These are phyloP conservation scores for Lasiosphaeria hispida DNA, from an alignment of 495 filamentous ascomycete genomes.

Conservation along the genomic window DNA sequence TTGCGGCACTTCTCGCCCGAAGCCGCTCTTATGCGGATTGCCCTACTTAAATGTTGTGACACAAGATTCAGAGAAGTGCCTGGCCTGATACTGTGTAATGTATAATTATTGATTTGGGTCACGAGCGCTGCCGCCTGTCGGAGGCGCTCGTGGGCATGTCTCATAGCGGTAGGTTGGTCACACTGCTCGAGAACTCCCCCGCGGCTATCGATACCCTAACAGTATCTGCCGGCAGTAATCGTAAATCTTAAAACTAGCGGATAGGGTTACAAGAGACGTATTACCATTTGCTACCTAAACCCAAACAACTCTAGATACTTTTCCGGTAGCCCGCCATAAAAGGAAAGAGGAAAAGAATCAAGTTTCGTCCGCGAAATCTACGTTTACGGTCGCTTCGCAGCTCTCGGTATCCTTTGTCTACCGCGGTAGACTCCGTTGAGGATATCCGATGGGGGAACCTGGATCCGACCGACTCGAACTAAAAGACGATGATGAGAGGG, in stretches of 20 bases:
- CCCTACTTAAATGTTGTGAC: too few relatives aligned
- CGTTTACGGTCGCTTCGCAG: not conserved
- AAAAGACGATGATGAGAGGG: conserved; percentile 18
- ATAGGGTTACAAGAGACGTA: not conserved
- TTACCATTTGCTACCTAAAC: not conserved
- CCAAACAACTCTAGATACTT: not conserved
- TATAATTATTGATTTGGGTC: too few relatives aligned
- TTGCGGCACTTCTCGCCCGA: not conserved
- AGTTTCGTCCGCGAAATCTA: not conserved
- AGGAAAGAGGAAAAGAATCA: not conserved
- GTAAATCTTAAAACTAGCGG: too few relatives aligned
- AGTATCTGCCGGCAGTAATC: too few relatives aligned
- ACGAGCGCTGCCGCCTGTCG: too few relatives aligned
- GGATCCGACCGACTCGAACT: conserved; percentile 33
- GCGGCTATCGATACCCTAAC: too few relatives aligned
- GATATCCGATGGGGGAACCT: not conserved
- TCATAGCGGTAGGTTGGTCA: too few relatives aligned
- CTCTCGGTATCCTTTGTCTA: conserved; percentile 13
- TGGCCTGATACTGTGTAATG: too few relatives aligned
- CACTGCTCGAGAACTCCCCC: too few relatives aligned
- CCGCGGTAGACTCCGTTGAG: not conserved
- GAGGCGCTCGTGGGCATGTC: too few relatives aligned
- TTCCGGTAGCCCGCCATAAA: not conserved
- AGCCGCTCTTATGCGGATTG: too few relatives aligned
- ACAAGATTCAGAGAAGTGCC: too few relatives aligned